Evolutionary conservation across 306 rosid species (phyloP), one percentile per base, ranked within the genome.

Genomic region (Fagus sylvatica): DNA sequence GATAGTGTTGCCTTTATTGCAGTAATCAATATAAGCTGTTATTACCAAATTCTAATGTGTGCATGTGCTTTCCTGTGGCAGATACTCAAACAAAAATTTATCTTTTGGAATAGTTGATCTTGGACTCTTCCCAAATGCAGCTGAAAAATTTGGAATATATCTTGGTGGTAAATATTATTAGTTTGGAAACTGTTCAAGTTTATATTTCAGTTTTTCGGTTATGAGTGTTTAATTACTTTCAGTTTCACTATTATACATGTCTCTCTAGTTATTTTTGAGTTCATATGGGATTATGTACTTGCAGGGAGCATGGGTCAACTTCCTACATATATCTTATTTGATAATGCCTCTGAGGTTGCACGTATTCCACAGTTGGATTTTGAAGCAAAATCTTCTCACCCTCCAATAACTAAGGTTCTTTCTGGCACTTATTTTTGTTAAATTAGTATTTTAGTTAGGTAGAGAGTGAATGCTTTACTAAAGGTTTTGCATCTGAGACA

Each of bases 41-140:
- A 59, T 74, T 62, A 53, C 77, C 78, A 16, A 43, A 49, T 39
- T 80, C 55, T 10, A 46, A 48, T 54, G 51, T 48, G 49, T 82
- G 53, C 64, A 81, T 59, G 34, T 87, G 71, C 78, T 67, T 78
- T 71, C 54, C 39, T 69, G 7, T 76, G 40, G 81, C 91, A 95
- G 98, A 82, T 95, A 95, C 80, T 92, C 98, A 30, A 92, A 77
- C 91, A 95, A 87, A 88, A 88, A 71, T 71, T 86, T 95, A 36
- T 90, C 98, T 56, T 92, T 92, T 84, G 98, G 93, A 81, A 87
- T 88, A 76, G 89, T 95, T 87, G 93, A 92, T 78, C 92, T 95
- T 69, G 98, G 98, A 40, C 88, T 95, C 81, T 95, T 95, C 86
- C 98, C 98, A 74, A 95, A 91, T 75, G 96, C 93, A 70, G 97